Evolutionary conservation across 305 asterid genomes (phyloP).

Genomic region (Fraxinus platypoda): DNA sequence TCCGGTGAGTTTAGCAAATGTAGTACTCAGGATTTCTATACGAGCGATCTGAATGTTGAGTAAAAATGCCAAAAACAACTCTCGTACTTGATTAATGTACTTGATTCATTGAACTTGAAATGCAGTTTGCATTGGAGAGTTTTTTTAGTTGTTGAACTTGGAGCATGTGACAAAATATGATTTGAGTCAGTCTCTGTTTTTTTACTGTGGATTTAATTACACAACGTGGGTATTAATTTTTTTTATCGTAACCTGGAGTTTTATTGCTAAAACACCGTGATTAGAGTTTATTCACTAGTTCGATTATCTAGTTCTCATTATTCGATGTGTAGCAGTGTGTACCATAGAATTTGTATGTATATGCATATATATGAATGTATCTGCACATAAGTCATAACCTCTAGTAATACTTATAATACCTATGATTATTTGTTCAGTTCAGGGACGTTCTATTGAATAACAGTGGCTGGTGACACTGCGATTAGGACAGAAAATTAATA

Average conservation of each 20-base stretch:
- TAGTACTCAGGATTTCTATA: conserved; percentile 7
- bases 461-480: conserved; percentile 1
- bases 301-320: background rate
- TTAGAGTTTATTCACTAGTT: background rate
- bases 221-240: background rate
- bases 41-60: conserved; percentile 37
- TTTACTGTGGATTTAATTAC: conserved; percentile 11
- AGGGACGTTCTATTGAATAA: conserved; percentile 10
- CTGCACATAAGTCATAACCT: background rate
- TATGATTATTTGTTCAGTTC: conserved; percentile 8
- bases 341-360: background rate
- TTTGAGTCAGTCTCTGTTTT: conserved; percentile 8
- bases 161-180: conserved; percentile 7
- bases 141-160: conserved; percentile 2
- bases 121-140: background rate
- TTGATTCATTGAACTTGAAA: conserved; percentile 21
- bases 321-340: conserved; percentile 5
- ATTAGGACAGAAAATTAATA: conserved; percentile 3
- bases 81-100: conserved; percentile 6
- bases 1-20: conserved; percentile 50
- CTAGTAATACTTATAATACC: background rate
- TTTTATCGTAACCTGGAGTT: background rate
- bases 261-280: background rate
- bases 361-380: background rate
- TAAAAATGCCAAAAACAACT: conserved; percentile 8